phyloP scores from a whole-genome alignment of 78 protist genomes.

The Chrysochromulina tobinii region DNA sequence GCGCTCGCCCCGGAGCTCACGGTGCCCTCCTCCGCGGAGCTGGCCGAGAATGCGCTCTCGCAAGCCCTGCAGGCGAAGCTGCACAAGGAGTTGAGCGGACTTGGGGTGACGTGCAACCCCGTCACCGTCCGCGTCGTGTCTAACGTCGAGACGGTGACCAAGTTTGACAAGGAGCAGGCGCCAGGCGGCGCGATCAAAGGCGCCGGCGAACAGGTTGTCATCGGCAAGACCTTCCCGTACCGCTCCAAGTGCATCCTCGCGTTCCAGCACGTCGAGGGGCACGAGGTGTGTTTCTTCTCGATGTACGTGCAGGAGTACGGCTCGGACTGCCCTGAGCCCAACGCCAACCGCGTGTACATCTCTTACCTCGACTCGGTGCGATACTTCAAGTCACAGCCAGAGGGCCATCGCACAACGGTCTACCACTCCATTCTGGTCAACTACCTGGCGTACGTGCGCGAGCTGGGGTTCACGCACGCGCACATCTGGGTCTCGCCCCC shows the following conservation, averaged over 20 bases:
- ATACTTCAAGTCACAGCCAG: constrained; percentile 37
- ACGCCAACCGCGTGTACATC: constrained; percentile 57
- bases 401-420: constrained; percentile 42
- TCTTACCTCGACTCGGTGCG: constrained; percentile 56
- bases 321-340: constrained; percentile 59
- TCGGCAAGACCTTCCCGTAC: constrained; percentile 10
- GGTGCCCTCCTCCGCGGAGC: not conserved
- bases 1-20: not conserved
- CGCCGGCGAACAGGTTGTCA: not conserved
- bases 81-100: not conserved
- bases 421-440: constrained; percentile 52
- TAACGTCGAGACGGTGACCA: not conserved
- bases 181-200: not conserved
- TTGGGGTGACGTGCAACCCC: not conserved
- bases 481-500: constrained; percentile 73
- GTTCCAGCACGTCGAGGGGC: constrained; percentile 46
- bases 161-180: not conserved
- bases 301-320: constrained; percentile 67
- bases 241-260: constrained; percentile 50
- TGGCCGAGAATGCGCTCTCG: not conserved
- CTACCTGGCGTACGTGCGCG: constrained; percentile 28
- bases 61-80: not conserved
- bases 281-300: constrained; percentile 55
- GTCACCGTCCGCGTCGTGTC: constrained; percentile 14
- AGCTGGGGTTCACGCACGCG: constrained; percentile 43